Percentiles rank a stretch among this genome's conserved stretches.
phyloP scores from a whole-genome alignment of 2,329 filamentous ascomycete genomes.

The Alternaria ventricosa region DNA sequence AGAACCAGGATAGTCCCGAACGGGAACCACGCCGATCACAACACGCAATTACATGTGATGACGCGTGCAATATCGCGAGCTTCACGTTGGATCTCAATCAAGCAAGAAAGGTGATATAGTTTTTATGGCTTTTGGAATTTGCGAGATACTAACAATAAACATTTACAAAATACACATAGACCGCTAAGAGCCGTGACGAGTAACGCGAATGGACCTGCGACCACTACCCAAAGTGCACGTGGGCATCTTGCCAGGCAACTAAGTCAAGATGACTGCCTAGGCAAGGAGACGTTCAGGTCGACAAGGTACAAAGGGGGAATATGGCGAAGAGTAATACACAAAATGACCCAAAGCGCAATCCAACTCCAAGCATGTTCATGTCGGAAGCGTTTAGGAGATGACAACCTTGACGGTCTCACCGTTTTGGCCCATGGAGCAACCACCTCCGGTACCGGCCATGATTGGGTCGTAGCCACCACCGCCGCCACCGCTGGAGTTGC shows the following conservation, averaged over 20 bases:
- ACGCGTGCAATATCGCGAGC: background rate
- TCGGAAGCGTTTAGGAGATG: constrained; percentile 21
- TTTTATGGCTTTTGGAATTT: constrained; percentile 15
- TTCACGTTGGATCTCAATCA: background rate
- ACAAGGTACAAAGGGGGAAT: constrained; percentile 24
- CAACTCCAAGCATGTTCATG: constrained; percentile 17
- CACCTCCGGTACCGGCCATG: constrained; percentile 38
- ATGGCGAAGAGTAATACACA: constrained; percentile 26
- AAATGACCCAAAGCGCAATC: constrained; percentile 14
- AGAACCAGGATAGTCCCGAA: background rate
- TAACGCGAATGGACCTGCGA: constrained; percentile 22
- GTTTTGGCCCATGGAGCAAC: constrained; percentile 37
- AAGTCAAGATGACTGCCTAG: constrained; percentile 8
- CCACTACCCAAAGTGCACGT: constrained; percentile 22
- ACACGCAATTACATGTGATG: background rate
- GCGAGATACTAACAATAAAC: constrained; percentile 23
- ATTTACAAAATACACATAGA: constrained; percentile 37
- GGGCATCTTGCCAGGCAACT: constrained; percentile 25
- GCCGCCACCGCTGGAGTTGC: constrained; percentile 32
- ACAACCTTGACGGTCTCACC: constrained; percentile 39
- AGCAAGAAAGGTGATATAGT: background rate
- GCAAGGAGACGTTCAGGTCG: constrained; percentile 24
- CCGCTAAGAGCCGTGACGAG: constrained; percentile 20
- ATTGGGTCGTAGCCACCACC: constrained; percentile 38
- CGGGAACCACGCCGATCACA: background rate